Evolutionary conservation across 805 yeast genomes (phyloP), one percentile per base, ranked within the genome.

Genomic region (Suhomyces tanzawaensis): DNA sequence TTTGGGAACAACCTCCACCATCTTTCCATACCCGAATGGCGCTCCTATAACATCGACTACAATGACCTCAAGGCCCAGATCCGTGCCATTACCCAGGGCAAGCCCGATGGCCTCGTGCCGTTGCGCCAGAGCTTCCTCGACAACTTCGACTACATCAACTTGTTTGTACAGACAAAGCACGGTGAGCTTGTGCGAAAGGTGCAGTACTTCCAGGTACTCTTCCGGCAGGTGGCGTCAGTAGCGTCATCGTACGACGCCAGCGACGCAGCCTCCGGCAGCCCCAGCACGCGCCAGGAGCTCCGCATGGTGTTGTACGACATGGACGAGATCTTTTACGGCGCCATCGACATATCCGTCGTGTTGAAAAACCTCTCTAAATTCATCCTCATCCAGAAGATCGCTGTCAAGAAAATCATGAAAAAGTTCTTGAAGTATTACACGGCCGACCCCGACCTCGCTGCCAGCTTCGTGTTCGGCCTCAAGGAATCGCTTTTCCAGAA

Each of bases 1-100:
- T 90, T 89, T 60, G 96, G 96, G 36, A 71, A 77, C 29, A 89
- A 84, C 52, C 71, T 90, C 16, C 68, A 75, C 37, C 79, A 77
- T 46, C 72, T 87, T 49, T 84, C 95, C 9, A 84, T 88, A 17
- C 88, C 90, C 2, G 93, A 86, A 64, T 90, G 98, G 97, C 76
- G 76, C 51, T 76, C 77, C 44, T 82, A 86, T 61, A 88, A 90
- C 58, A 71, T 90, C 28, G 89, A 87, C 53, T 90, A 90, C 62
- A 83, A 87, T 48, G 85, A 80, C 25, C 58, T 90, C 40, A 90
- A 89, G 60, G 62, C 63, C 4, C 70, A 74, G 31, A 86, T 90
- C 41, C 74, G 81, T 49, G 55, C 59, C 15, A 78, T 81, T 7
- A 83, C 91, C 35, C 47, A 42, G 29, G n/a, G 32, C 12, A 23